Evolutionary conservation across 768 basidiomycete genomes (phyloP).

Genomic region (Termitomyces sp.): DNA sequence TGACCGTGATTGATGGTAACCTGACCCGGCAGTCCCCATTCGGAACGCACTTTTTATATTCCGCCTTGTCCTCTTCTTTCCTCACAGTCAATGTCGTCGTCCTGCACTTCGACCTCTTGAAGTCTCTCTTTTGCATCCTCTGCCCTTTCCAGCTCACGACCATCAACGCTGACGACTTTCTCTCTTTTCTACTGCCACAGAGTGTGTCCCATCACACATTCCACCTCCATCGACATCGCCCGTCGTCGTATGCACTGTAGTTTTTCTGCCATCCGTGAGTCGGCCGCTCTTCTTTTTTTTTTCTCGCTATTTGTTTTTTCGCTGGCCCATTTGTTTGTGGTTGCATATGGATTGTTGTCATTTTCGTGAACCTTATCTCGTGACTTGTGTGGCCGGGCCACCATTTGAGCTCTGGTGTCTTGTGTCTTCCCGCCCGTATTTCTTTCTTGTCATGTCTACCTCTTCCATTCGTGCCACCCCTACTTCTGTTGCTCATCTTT

Average conservation of each 20-base stretch:
- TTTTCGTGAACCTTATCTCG: constrained; percentile 10
- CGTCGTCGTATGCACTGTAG: constrained; percentile 35
- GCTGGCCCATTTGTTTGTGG: neutral
- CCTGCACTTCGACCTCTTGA: constrained; percentile 16
- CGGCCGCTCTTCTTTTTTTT: constrained; percentile 9
- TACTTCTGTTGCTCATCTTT: constrained; percentile 16
- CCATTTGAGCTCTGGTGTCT: neutral
- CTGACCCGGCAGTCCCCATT: constrained; percentile 18
- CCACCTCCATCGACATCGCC: constrained; percentile 14
- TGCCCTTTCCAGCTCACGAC: constrained; percentile 34
- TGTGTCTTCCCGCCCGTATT: constrained; percentile 5
- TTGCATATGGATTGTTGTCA: constrained; percentile 6
- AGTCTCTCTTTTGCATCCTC: constrained; percentile 9
- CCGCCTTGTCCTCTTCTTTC: constrained; percentile 18
- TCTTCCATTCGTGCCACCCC: constrained; percentile 18
- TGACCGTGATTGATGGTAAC: constrained; percentile 16
- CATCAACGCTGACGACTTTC: constrained; percentile 37
- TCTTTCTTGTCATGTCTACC: constrained; percentile 18
- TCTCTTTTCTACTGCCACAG: constrained; percentile 18
- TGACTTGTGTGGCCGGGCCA: constrained; percentile 1
- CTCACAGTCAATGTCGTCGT: constrained; percentile 19
- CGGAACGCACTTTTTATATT: constrained; percentile 16
- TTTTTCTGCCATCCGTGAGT: constrained; percentile 31
- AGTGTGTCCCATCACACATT: constrained; percentile 13
- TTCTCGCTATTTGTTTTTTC: neutral